Evolutionary conservation across 2,329 filamentous ascomycete species (phyloP), one percentile per base, ranked within the genome.

Genomic region (Talaromyces sp.): DNA sequence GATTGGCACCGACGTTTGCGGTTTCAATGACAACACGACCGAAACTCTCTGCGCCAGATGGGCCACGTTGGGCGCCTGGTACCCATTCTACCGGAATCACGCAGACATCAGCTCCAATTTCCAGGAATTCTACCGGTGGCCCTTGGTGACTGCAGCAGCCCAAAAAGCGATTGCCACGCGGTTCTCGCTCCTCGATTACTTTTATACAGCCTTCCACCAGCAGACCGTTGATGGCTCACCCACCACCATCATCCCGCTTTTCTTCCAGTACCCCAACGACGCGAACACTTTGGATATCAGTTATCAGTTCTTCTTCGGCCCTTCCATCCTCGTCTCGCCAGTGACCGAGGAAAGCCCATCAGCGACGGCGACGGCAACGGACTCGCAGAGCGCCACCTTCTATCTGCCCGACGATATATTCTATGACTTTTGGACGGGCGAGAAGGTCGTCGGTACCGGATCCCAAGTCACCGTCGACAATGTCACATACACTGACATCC

Each of bases 41-140:
- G 85, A 89, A 71, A 78, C 84, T 53, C 82, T 92, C 8, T 92
- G 89, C 71, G 85, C 88, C 2, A 85, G 90, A 17, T 93, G 90
- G 90, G 85, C 88, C 0, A 82, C 83, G 30, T 81, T 92, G 0
- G 89, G 88, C 17, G 89, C 89, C 6, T 92, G 92, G 78, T 81
- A 83, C 49, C 86, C 88, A 0, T 92, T 93, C 78, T 92, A 87
- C 77, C 87, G 90, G 63, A 88, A 92, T 72, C 90, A 93, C 77
- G 88, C 88, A 63, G 79, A 81, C 22, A 73, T 81, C 53, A 72
- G 75, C 32, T 72, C 74, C 4, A 79, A 83, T 17, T 71, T 78
- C 0, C 90, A 92, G 69, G 90, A 92, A 70, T 89, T 90, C 72
- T 93, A 92, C 73, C 82, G 79, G 55, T 92, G 88, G 88, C 76